Conservation (phyloP, 2,329 filamentous ascomycete genomes). For the Proliferodiscus dingleyae region DNA sequence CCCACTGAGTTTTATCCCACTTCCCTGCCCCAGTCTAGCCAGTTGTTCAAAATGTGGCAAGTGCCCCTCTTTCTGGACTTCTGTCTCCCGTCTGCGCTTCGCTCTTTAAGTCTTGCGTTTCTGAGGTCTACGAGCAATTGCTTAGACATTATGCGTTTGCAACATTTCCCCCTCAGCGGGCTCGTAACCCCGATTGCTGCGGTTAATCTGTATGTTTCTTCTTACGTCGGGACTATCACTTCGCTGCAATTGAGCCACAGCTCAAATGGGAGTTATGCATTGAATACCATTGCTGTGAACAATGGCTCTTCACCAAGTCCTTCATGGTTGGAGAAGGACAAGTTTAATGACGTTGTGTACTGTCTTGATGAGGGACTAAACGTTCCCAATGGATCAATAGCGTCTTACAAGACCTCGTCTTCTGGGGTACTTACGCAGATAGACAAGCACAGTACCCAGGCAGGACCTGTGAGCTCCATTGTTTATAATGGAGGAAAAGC, state of each 20-base stretch:
- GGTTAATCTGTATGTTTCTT: constrained; percentile 34
- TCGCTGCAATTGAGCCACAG: constrained; percentile 28
- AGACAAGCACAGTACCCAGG: constrained; percentile 37
- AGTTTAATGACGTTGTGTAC: constrained; percentile 24
- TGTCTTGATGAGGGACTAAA: constrained; percentile 23
- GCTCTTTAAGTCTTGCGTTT: background rate
- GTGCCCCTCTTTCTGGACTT: background rate
- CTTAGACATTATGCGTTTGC: constrained; percentile 16
- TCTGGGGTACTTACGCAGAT: constrained; percentile 39
- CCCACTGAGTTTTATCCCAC: too few relatives aligned
- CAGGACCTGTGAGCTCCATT: constrained; percentile 32
- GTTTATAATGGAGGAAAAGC: constrained; percentile 41
- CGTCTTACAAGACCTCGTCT: constrained; percentile 27
- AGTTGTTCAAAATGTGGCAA: background rate
- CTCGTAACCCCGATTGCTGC: constrained; percentile 19
- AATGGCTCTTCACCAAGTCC: constrained; percentile 22
- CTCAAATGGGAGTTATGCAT: constrained; percentile 19
- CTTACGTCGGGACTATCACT: constrained; percentile 35
- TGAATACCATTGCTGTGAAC: constrained; percentile 18
- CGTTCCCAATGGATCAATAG: constrained; percentile 17
- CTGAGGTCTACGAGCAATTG: background rate
- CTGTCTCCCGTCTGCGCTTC: background rate
- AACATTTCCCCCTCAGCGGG: constrained; percentile 12
- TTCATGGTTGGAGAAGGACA: constrained; percentile 25
- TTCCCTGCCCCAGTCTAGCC: too few relatives aligned